Evolutionary conservation across 768 basidiomycete species (phyloP).

Genomic region (Tricholomella constricta): DNA sequence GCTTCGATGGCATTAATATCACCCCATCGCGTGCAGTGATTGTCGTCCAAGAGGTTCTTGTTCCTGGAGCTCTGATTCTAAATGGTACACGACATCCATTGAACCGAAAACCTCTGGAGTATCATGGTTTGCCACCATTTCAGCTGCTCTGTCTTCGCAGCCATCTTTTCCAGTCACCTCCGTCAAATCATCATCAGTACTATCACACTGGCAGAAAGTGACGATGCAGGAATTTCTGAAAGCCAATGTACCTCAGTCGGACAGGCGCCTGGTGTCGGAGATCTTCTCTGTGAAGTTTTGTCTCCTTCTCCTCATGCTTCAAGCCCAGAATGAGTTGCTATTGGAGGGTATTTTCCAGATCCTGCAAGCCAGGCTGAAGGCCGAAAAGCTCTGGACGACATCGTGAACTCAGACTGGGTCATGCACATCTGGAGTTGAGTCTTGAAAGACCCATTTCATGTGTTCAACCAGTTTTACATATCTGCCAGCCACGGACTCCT

Average conservation of each 20-base stretch:
- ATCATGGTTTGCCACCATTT: not conserved
- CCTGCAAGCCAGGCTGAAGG: not conserved
- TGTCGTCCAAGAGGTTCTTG: not conserved
- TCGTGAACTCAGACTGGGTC: not conserved
- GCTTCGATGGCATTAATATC: not conserved
- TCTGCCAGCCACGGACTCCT: too few species aligned
- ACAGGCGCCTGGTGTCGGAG: not conserved
- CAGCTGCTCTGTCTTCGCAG: not conserved
- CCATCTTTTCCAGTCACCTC: not conserved
- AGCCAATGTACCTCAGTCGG: too few species aligned
- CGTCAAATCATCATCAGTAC: too few species aligned
- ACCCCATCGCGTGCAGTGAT: not conserved
- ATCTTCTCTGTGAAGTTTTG: not conserved
- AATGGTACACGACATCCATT: too few species aligned
- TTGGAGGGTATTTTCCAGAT: not conserved
- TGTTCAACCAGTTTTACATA: slow-evolving; percentile 19
- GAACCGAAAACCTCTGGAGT: not conserved
- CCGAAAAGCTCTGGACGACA: not conserved
- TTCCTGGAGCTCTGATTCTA: slow-evolving; percentile 1
- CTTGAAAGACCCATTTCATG: slow-evolving; percentile 26
- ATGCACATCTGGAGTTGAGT: slow-evolving; percentile 2
- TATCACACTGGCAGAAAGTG: too few species aligned
- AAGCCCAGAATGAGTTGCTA: too few species aligned
- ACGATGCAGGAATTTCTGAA: too few species aligned
- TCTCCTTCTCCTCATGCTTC: not conserved